Conservation (phyloP, 2,329 filamentous ascomycete species). For the Emergomyces orientalis region DNA sequence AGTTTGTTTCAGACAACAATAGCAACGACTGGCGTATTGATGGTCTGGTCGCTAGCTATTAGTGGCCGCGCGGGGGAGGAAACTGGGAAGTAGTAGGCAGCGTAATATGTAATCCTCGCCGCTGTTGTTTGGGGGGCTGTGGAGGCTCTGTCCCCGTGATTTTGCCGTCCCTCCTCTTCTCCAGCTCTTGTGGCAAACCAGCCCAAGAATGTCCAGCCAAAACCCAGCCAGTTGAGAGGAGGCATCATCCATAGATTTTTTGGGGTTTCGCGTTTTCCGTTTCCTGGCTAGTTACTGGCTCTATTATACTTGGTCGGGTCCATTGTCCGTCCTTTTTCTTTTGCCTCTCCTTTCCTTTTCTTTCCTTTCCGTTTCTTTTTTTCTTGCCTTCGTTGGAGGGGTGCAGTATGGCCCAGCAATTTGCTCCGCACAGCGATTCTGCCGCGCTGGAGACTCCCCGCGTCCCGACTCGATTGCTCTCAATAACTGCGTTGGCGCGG, state of each 20-base stretch:
- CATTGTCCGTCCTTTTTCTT: background rate
- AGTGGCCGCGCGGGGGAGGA: background rate
- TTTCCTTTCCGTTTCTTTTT: background rate
- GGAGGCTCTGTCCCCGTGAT: background rate
- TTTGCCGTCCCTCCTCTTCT: background rate
- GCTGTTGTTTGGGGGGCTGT: background rate
- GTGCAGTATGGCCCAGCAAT: conserved; percentile 13
- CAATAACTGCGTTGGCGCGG: conserved; percentile 58
- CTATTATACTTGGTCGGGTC: background rate
- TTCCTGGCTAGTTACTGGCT: background rate
- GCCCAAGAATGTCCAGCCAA: background rate
- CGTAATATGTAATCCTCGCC: background rate
- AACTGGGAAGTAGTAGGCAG: background rate
- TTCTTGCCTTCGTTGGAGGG: background rate
- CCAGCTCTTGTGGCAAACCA: background rate
- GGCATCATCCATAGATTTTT: background rate
- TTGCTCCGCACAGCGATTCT: conserved; percentile 11
- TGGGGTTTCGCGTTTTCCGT: background rate
- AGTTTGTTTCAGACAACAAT: conserved; percentile 2
- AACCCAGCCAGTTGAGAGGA: background rate
- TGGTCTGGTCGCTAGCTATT: background rate
- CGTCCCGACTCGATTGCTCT: conserved; percentile 24
- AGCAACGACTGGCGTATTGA: background rate
- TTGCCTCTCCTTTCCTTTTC: background rate
- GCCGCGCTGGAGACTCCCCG: conserved; percentile 27